Evolutionary conservation across 192 early-diverging fungal genomes (phyloP), one percentile per base, ranked within the genome.

Genomic region (Entrophospora sp.): DNA sequence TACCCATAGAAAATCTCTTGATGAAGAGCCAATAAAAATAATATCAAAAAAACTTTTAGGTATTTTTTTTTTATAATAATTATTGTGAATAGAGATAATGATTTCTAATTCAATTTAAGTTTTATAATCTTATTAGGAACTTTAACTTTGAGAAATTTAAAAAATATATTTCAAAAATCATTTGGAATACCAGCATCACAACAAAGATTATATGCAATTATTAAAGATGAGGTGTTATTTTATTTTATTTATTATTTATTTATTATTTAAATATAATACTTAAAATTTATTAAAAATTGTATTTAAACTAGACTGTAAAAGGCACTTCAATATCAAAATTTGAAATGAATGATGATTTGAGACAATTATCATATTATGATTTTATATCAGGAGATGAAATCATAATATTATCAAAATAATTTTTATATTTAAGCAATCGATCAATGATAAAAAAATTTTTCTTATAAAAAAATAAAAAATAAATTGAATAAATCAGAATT

Each of bases 291-390:
- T n/a, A n/a, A n/a, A 27, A 18, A 61, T 44, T 59, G 20, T 43
- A 28, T 35, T 30, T 22, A 36, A 44, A n/a, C n/a, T n/a, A n/a
- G n/a, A 9, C 18, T 13, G n/a, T 31, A 20, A 10, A 53, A 6
- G 43, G 12, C 5, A 30, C 16, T 8, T 30, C 24, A 30, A 5
- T 44, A 24, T 44, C 66, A 4, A 48, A 40, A 32, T 57, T 77
- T 1, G 59, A 67, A 1, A 63, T 83, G 32, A 59, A 58, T 45
- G 81, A 83, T 68, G 73, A 77, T 53, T 51, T 83, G 13, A 66
- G 77, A n/a, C 72, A 79, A 53, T 49, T 83, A 7, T 79, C 76
- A 16, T 79, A 73, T 55, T 83, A 80, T 57, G 73, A 78, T 55
- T 45, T 83, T 24, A 40, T 35, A 28, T 73, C 73, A 44, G 77